Conservation (phyloP, 305 asterid species). For the Fraxinus baroniana region DNA sequence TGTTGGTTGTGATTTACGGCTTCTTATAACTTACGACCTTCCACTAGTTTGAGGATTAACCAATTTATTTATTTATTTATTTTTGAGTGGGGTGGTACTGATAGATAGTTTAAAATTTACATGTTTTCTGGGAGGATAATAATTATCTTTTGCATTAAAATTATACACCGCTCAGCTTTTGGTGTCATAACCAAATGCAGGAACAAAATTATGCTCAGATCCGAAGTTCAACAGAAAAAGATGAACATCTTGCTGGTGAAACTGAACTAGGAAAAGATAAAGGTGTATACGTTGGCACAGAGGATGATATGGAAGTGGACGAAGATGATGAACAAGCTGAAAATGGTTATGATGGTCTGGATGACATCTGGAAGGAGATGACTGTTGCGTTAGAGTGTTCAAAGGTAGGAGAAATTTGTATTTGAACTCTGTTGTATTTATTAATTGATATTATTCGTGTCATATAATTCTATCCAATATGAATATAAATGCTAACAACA, state of each 20-base stretch:
- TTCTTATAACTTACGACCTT: background rate
- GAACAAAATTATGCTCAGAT: constrained; percentile 30
- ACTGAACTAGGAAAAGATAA: constrained; percentile 31
- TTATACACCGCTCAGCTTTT: constrained; percentile 4
- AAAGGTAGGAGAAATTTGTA: constrained; percentile 52
- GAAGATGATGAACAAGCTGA: constrained; percentile 42
- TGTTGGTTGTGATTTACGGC: background rate
- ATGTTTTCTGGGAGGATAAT: background rate
- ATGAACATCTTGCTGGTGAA: constrained; percentile 26
- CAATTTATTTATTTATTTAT: constrained; percentile 2
- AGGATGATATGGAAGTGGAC: constrained; percentile 45
- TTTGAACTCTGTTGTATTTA: constrained; percentile 11
- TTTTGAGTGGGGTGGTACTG: background rate
- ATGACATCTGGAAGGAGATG: constrained; percentile 88
- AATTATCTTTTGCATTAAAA: background rate
- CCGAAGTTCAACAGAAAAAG: constrained; percentile 32
- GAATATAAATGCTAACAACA: background rate
- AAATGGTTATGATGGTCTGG: constrained; percentile 60
- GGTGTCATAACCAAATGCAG: constrained; percentile 27
- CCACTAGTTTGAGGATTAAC: background rate
- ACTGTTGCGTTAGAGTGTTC: constrained; percentile 68
- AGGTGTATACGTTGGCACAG: constrained; percentile 58
- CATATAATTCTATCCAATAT: background rate
- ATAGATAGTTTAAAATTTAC: background rate
- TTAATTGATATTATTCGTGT: background rate